These are phyloP conservation scores for Entomortierella lignicola DNA, from an alignment of 192 early-diverging fungal species.

Conservation along the genomic window DNA sequence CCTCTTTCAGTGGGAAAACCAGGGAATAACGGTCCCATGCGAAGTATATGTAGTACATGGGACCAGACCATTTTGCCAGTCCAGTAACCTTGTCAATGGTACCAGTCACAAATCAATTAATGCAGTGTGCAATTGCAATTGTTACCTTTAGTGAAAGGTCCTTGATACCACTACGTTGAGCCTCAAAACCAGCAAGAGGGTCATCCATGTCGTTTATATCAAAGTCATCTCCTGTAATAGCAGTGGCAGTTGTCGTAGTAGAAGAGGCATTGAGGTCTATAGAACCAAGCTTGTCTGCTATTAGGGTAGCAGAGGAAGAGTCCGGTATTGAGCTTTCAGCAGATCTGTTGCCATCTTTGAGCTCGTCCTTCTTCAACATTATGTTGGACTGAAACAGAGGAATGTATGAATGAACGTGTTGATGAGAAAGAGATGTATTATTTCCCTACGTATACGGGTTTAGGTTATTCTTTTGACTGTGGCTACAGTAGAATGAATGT, in stretches of 20 bases:
- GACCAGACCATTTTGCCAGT: too few species aligned
- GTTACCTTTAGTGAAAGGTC: conserved; percentile 49
- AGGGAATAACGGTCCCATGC: too few species aligned
- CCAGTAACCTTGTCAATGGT: too few species aligned
- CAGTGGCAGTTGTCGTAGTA: not conserved
- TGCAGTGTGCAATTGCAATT: too few species aligned
- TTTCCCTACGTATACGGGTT: not conserved
- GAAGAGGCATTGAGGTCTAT: conserved; percentile 2
- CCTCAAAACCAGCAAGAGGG: conserved; percentile 51
- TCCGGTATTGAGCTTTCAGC: conserved; percentile 22
- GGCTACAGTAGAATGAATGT: too few species aligned
- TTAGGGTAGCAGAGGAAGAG: not conserved
- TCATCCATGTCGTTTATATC: conserved; percentile 54
- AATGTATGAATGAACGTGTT: not conserved
- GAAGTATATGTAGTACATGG: too few species aligned
- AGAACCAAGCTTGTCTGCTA: conserved; percentile 23
- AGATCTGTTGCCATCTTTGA: conserved; percentile 39
- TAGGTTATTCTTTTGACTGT: too few species aligned
- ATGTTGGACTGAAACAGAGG: not conserved
- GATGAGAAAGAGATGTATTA: not conserved
- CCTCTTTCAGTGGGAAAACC: too few species aligned
- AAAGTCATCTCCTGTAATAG: conserved; percentile 18
- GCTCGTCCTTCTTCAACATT: conserved; percentile 52
- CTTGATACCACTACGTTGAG: conserved; percentile 52
- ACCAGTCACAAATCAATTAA: not conserved